Evolutionary conservation across 2,329 filamentous ascomycete species (phyloP).

Genomic region (Alternaria solani): DNA sequence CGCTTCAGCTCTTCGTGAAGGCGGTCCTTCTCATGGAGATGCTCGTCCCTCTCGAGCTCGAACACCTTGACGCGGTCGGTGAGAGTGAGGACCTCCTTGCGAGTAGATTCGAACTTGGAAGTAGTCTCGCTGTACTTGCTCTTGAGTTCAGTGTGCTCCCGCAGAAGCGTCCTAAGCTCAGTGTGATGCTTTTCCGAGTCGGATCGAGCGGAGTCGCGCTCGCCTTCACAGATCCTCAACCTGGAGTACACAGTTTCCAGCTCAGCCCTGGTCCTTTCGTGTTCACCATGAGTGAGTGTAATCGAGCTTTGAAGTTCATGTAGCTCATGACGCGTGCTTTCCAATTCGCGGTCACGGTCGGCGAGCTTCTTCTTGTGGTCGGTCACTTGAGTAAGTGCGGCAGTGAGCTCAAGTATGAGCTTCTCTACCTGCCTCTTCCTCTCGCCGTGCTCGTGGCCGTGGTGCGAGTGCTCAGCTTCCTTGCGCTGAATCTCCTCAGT

Average conservation of each 20-base stretch:
- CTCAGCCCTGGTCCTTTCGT: conserved; percentile 30
- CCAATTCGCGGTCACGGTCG: conserved; percentile 31
- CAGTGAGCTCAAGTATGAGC: conserved; percentile 31
- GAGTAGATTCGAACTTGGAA: conserved; percentile 31
- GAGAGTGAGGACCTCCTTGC: conserved; percentile 31
- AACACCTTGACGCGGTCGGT: conserved; percentile 34
- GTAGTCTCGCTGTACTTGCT: conserved; percentile 29
- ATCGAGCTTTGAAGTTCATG: conserved; percentile 21
- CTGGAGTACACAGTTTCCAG: conserved; percentile 26
- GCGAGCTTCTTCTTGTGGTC: conserved; percentile 36
- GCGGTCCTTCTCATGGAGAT: conserved; percentile 35
- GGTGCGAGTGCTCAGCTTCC: conserved; percentile 31
- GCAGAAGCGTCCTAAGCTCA: conserved; percentile 30
- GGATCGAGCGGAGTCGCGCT: conserved; percentile 29
- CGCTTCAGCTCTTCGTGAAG: conserved; percentile 36
- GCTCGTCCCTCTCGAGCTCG: conserved; percentile 34
- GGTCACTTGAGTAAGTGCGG: conserved; percentile 27
- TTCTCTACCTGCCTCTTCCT: conserved; percentile 34
- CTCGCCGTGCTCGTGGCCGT: conserved; percentile 32
- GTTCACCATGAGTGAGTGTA: conserved; percentile 17
- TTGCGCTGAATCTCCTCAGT: conserved; percentile 35
- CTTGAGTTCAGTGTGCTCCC: conserved; percentile 37
- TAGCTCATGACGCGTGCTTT: conserved; percentile 27
- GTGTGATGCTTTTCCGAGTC: conserved; percentile 34
- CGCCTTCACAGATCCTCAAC: conserved; percentile 28